These are phyloP conservation scores for Lichtheimia hyalospora DNA, from an alignment of 371 early-diverging fungal genomes.

Conservation along the genomic window DNA sequence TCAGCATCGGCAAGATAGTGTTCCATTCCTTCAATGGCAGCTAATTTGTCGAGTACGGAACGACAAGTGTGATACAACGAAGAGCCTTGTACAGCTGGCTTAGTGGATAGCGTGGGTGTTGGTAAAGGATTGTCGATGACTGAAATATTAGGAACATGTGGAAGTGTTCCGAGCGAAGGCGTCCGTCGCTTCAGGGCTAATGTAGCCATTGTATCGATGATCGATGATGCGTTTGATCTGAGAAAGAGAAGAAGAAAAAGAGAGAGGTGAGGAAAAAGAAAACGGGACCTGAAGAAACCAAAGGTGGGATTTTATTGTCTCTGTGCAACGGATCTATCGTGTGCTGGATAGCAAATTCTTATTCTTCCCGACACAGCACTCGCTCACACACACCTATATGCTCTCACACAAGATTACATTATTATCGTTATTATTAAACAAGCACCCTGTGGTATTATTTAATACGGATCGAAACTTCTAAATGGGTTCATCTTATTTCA, in stretches of 20 bases:
- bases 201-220: conserved; percentile 19
- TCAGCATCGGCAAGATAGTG: conserved; percentile 46
- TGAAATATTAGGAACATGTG: not conserved
- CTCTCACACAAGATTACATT: no score
- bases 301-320: no score
- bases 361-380: no score
- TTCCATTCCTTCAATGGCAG: conserved; percentile 59
- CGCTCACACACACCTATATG: no score
- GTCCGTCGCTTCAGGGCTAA: conserved; percentile 36
- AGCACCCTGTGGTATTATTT: no score
- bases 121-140: conserved; percentile 24
- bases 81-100: conserved; percentile 21
- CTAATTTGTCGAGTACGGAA: conserved; percentile 58
- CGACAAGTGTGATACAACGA: conserved; percentile 70
- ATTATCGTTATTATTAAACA: no score
- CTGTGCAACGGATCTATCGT: no score
- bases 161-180: conserved; percentile 29
- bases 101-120: conserved; percentile 12
- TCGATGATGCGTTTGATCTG: not conserved
- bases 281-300: conserved; percentile 1
- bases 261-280: conserved; percentile 10
- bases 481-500: no score
- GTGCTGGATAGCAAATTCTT: no score
- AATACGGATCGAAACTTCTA: no score
- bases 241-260: not conserved